phyloP scores from a whole-genome alignment of 2,329 filamentous ascomycete genomes.

The Cladosporium velox region DNA sequence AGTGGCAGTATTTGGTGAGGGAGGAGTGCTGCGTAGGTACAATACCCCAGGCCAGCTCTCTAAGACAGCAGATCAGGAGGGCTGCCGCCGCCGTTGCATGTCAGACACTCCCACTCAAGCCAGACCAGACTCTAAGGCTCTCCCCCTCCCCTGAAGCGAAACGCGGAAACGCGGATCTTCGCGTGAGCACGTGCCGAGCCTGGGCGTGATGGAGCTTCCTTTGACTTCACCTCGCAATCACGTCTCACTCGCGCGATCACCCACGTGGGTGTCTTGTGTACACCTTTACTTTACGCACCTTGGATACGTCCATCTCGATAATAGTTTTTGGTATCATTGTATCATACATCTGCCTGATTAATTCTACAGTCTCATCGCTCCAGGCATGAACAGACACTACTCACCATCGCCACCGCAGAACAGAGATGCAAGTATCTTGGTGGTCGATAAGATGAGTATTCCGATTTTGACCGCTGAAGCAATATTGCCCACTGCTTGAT shows the following conservation, averaged over 20 bases:
- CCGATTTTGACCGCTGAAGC: neutral
- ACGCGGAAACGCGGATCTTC: constrained; percentile 6
- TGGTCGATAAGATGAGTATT: neutral
- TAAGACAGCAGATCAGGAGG: constrained; percentile 13
- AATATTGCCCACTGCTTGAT: neutral
- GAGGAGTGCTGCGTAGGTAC: neutral
- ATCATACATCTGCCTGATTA: neutral
- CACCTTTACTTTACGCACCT: neutral
- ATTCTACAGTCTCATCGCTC: neutral
- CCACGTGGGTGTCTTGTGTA: neutral
- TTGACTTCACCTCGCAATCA: constrained; percentile 7
- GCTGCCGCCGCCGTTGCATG: neutral
- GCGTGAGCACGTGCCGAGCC: constrained; percentile 10
- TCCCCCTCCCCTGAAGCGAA: constrained; percentile 15
- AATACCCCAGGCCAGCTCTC: neutral
- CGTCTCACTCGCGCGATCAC: neutral
- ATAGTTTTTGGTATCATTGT: neutral
- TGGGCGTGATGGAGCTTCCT: constrained; percentile 7
- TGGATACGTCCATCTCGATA: neutral
- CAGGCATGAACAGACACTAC: neutral
- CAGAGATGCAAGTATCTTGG: neutral
- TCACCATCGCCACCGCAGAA: neutral
- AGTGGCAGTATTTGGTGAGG: neutral
- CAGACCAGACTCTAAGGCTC: neutral
- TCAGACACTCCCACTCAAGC: neutral